Percentiles rank a stretch among this genome's conserved stretches.
These are phyloP conservation scores for Globisporangium cystogenes DNA, from an alignment of 352 stramenopile species.

Conservation along the genomic window DNA sequence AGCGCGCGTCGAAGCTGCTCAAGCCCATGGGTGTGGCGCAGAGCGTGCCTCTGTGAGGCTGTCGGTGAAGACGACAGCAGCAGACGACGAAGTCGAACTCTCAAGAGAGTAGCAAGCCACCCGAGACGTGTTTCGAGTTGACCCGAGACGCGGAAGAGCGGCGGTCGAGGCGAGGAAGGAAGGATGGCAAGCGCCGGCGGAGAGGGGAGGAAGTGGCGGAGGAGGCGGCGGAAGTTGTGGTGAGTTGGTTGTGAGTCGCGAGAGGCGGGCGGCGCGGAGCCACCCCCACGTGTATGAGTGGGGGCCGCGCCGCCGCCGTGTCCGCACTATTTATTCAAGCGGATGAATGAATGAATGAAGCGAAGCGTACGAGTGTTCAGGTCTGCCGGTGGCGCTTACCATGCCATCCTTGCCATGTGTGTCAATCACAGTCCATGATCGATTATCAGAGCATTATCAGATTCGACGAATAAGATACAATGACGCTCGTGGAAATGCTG, in stretches of 20 bases:
- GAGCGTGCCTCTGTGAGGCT: conserved; percentile 1
- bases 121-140: background rate
- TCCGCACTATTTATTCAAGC: background rate
- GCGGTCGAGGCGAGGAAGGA: too few species aligned
- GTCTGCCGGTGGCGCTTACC: too few species aligned
- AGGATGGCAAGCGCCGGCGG: too few species aligned
- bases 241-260: background rate
- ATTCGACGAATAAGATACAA: background rate
- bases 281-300: background rate
- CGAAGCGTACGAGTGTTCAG: background rate
- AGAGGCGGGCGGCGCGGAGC: background rate
- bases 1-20: conserved; percentile 17
- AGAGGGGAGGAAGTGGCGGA: too few species aligned
- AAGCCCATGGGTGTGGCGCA: conserved; percentile 14
- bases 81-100: background rate
- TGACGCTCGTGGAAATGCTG: conserved; percentile 10
- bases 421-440: too few species aligned
- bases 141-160: background rate
- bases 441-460: too few species aligned
- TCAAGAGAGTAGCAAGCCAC: background rate
- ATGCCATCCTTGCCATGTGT: too few species aligned
- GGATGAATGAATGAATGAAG: background rate
- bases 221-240: background rate
- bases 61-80: background rate
- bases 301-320: too few species aligned